phyloP scores from a whole-genome alignment of 306 rosid species.

The Fragaria iinumae region DNA sequence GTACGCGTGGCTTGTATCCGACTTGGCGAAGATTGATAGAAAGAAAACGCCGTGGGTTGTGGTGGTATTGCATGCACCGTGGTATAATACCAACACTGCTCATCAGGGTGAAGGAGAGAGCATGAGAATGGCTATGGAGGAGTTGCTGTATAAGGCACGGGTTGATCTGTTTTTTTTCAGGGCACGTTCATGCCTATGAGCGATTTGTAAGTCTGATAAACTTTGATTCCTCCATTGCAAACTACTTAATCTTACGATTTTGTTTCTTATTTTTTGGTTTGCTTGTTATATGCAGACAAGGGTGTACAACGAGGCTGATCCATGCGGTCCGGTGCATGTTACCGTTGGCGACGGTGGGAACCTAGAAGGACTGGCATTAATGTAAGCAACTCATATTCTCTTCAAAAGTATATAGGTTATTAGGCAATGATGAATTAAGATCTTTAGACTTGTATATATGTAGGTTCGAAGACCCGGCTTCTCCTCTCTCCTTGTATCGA shows the following conservation, averaged over 20 bases:
- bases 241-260: neutral
- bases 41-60: constrained; percentile 56
- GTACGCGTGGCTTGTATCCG: constrained; percentile 52
- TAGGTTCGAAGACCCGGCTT: constrained; percentile 44
- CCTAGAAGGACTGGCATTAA: constrained; percentile 63
- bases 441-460: neutral
- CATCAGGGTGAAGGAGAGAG: constrained; percentile 77
- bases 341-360: constrained; percentile 78
- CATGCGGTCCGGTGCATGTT: constrained; percentile 60
- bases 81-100: constrained; percentile 71
- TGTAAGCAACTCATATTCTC: constrained; percentile 32
- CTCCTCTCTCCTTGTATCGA: constrained; percentile 53
- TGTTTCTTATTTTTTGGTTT: neutral
- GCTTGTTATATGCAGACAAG: constrained; percentile 57
- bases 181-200: constrained; percentile 85
- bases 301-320: constrained; percentile 44
- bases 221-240: neutral
- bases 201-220: constrained; percentile 50
- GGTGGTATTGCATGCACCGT: constrained; percentile 62
- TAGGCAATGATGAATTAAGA: too few relatives aligned
- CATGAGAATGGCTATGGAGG: constrained; percentile 63
- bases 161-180: constrained; percentile 66
- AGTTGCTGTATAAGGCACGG: constrained; percentile 43
- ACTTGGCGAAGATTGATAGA: constrained; percentile 48
- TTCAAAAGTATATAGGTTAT: too few relatives aligned